phyloP scores from a whole-genome alignment of 2,329 filamentous ascomycete species.

The Geosmithia putterillii region DNA sequence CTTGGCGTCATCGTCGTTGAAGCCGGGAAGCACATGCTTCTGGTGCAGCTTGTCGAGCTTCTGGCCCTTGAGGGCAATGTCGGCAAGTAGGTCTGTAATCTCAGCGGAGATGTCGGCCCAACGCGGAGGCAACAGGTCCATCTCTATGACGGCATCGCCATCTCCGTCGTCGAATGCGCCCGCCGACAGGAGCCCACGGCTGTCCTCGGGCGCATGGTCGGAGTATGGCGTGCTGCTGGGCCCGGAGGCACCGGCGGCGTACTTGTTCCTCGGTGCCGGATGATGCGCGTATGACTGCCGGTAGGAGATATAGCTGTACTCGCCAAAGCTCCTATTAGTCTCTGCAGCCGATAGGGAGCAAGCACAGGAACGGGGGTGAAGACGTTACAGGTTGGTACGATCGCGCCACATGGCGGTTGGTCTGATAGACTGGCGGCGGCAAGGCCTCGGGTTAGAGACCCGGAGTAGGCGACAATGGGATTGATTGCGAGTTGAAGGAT shows the following conservation, averaged over 20 bases:
- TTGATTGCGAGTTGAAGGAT: no score
- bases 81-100: conserved; percentile 68
- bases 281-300: conserved; percentile 97
- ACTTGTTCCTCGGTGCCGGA: conserved; percentile 72
- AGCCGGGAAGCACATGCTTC: conserved; percentile 92
- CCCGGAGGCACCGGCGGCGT: conserved; percentile 35
- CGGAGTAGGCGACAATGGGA: neutral
- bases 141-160: conserved; percentile 92
- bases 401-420: conserved; percentile 86
- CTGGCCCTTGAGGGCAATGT: conserved; percentile 72
- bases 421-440: conserved; percentile 19
- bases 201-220: conserved; percentile 40
- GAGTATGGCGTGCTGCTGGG: conserved; percentile 35
- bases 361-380: conserved; percentile 20
- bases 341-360: conserved; percentile 1
- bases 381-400: conserved; percentile 78
- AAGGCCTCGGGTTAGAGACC: neutral
- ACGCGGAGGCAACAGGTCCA: conserved; percentile 88
- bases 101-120: conserved; percentile 96
- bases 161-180: conserved; percentile 69
- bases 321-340: conserved; percentile 10
- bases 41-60: conserved; percentile 87
- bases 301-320: conserved; percentile 84
- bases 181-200: conserved; percentile 72
- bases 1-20: conserved; percentile 89